phyloP scores from a whole-genome alignment of 2,329 filamentous ascomycete genomes.

The Neopestalotiopsis clavispora region DNA sequence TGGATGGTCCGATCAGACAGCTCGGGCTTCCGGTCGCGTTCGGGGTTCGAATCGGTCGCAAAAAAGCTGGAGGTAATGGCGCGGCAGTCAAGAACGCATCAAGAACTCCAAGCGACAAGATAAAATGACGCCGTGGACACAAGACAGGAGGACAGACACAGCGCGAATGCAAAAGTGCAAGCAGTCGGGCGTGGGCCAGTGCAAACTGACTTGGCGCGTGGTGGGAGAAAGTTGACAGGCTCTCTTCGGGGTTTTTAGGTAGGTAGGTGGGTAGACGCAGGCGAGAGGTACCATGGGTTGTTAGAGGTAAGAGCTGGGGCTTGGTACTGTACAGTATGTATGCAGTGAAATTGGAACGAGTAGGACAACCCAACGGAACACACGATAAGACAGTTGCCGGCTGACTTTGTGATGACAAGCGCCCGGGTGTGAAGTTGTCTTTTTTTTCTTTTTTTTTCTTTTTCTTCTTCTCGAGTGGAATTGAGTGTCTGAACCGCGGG shows the following conservation, averaged over 20 bases:
- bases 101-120: not conserved
- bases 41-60: not conserved
- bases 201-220: not conserved
- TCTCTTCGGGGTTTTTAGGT: not conserved
- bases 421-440: not conserved
- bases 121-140: not conserved
- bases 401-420: constrained; percentile 2
- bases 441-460: not conserved
- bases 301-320: not conserved
- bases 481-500: constrained; percentile 9
- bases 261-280: not conserved
- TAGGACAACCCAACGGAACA: not conserved
- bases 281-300: not conserved
- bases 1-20: constrained; percentile 13
- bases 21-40: constrained; percentile 16
- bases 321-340: not conserved
- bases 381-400: constrained; percentile 5
- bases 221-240: constrained; percentile 4
- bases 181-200: not conserved
- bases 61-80: not conserved
- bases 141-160: not conserved
- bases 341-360: not conserved
- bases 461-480: not conserved
- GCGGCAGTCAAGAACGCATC: not conserved
- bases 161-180: constrained; percentile 2